phyloP scores from a whole-genome alignment of 2,329 filamentous ascomycete species.

The Sporothrix dimorphospora region DNA sequence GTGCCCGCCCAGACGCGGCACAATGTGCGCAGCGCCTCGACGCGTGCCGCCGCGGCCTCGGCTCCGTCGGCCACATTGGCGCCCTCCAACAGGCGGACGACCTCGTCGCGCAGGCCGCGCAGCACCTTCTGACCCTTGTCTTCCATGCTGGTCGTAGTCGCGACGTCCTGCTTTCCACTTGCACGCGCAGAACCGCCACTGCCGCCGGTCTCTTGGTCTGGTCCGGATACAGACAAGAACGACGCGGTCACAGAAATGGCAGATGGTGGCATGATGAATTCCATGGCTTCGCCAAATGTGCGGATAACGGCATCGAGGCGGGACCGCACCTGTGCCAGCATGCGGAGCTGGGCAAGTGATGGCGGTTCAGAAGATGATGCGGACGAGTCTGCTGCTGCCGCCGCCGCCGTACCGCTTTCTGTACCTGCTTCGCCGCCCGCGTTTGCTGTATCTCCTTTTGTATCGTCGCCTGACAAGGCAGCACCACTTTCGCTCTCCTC shows the following conservation, averaged over 20 bases:
- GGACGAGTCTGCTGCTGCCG: background rate
- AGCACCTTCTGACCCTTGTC: constrained; percentile 86
- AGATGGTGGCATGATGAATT: constrained; percentile 88
- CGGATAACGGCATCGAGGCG: constrained; percentile 90
- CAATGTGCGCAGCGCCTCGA: constrained; percentile 77
- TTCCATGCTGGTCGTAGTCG: constrained; percentile 56
- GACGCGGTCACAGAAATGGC: constrained; percentile 82
- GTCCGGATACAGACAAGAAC: constrained; percentile 87
- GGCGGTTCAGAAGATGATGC: constrained; percentile 54
- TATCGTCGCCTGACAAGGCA: background rate
- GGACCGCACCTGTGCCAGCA: constrained; percentile 76
- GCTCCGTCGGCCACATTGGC: constrained; percentile 5
- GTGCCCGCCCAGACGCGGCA: constrained; percentile 92
- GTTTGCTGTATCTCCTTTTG: background rate
- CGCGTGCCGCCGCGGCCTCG: constrained; percentile 71
- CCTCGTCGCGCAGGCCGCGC: constrained; percentile 69
- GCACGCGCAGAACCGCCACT: background rate
- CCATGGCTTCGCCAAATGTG: constrained; percentile 92
- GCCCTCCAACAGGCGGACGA: constrained; percentile 62
- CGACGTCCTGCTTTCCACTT: background rate
- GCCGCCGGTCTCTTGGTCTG: constrained; percentile 63
- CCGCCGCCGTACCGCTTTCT: background rate
- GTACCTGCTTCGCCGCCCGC: background rate
- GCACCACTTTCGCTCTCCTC: constrained; percentile 56
- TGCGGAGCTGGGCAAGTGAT: constrained; percentile 79